These are phyloP conservation scores for Cladosporium sphaerospermum DNA, from an alignment of 2,329 filamentous ascomycete species.

Conservation along the genomic window DNA sequence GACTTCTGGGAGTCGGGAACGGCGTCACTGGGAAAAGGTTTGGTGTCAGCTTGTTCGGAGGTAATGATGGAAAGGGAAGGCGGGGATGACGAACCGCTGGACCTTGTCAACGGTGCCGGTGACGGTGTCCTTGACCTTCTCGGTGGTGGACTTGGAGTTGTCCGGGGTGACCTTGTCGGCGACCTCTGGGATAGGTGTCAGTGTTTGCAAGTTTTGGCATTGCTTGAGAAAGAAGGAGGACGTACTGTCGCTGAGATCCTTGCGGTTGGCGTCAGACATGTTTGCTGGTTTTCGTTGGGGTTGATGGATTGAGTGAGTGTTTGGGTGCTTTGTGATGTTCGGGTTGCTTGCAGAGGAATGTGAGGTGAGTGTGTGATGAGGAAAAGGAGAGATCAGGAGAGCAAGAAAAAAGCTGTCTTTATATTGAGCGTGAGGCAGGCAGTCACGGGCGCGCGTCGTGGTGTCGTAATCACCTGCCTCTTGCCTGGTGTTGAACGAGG, in stretches of 20 bases:
- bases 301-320: conserved; percentile 14
- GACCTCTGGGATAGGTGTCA: conserved; percentile 40
- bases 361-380: conserved; percentile 1
- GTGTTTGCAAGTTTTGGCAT: conserved; percentile 5
- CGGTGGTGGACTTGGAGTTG: conserved; percentile 54
- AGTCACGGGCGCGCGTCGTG: too few relatives aligned
- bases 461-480: too few relatives aligned
- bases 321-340: conserved; percentile 14
- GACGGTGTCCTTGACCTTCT: conserved; percentile 52
- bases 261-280: conserved; percentile 59
- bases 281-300: conserved; percentile 26
- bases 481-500: too few relatives aligned
- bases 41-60: not conserved
- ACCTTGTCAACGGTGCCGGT: conserved; percentile 53
- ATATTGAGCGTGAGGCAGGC: too few relatives aligned
- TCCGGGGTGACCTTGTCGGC: conserved; percentile 54
- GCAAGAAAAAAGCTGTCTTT: too few relatives aligned
- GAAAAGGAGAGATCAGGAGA: not conserved
- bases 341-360: conserved; percentile 3
- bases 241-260: conserved; percentile 50
- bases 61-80: too few relatives aligned
- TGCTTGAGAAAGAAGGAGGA: conserved; percentile 5
- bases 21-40: conserved; percentile 30
- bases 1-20: conserved; percentile 53
- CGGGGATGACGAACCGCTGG: conserved; percentile 36